A percentile compares a stretch with the other conserved stretches of the same genome.
Conservation (phyloP, 2,329 filamentous ascomycete species). For the Calonectria fujianensis region DNA sequence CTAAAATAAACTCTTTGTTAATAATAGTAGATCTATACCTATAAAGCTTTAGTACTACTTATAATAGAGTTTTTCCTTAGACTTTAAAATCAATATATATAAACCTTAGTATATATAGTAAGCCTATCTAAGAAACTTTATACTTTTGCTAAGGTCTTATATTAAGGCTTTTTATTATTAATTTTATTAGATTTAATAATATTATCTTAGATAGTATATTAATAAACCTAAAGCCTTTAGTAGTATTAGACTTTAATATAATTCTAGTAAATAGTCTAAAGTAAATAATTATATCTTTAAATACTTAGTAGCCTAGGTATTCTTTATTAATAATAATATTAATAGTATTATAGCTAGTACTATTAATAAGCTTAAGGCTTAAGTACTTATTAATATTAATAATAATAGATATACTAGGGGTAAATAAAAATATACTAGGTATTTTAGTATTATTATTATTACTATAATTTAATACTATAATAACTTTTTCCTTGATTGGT, state of each 20-base stretch:
- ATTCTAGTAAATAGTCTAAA: background rate
- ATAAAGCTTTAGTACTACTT: background rate
- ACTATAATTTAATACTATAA: no score
- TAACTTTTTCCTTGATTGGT: no score
- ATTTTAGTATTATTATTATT: background rate
- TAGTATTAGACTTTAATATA: background rate
- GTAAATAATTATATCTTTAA: background rate
- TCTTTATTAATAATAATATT: background rate
- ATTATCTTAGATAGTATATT: background rate
- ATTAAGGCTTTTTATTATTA: background rate
- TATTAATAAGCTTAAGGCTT: background rate
- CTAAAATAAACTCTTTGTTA: background rate
- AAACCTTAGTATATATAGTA: background rate
- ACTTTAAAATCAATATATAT: background rate
- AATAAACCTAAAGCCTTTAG: background rate
- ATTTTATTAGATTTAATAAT: background rate
- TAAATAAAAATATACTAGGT: background rate
- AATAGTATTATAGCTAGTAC: background rate
- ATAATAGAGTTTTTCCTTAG: background rate
- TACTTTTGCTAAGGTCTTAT: background rate
- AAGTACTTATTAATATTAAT: background rate
- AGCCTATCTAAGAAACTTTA: background rate
- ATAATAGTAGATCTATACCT: background rate
- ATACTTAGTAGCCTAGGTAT: background rate
- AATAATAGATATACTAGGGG: background rate